Evolutionary conservation across 1,284 basidiomycete genomes (phyloP).

Genomic region (Mycocalia duriaeana): DNA sequence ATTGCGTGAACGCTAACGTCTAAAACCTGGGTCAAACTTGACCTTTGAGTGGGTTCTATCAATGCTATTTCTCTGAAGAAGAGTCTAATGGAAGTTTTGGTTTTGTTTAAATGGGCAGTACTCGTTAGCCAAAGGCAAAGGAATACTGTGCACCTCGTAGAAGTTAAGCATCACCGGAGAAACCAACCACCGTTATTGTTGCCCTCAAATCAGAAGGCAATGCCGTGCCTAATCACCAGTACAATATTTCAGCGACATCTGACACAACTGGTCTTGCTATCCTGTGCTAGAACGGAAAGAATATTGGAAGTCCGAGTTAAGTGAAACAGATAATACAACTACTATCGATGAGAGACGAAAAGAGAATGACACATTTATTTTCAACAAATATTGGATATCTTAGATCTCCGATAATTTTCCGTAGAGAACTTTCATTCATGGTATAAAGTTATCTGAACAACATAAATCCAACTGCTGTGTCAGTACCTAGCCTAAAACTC

Average conservation of each 20-base stretch:
- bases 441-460: not conserved
- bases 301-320: too few species aligned
- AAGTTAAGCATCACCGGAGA: not conserved
- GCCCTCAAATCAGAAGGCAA: not conserved
- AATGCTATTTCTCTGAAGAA: not conserved
- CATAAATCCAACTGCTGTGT: not conserved
- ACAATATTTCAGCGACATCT: not conserved
- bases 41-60: not conserved
- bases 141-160: not conserved
- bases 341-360: too few species aligned
- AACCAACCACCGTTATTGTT: not conserved
- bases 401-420: not conserved
- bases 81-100: not conserved
- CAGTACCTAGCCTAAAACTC: not conserved
- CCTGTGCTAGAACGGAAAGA: too few species aligned
- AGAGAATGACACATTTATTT: too few species aligned
- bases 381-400: not conserved
- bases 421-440: not conserved
- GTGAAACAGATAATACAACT: too few species aligned
- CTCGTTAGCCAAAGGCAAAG: not conserved
- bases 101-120: not conserved
- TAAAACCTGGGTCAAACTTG: not conserved
- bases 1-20: not conserved
- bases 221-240: not conserved
- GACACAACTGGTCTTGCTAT: not conserved